Conservation (phyloP, 495 filamentous ascomycete species). For the Hypoxylon trugodes region DNA sequence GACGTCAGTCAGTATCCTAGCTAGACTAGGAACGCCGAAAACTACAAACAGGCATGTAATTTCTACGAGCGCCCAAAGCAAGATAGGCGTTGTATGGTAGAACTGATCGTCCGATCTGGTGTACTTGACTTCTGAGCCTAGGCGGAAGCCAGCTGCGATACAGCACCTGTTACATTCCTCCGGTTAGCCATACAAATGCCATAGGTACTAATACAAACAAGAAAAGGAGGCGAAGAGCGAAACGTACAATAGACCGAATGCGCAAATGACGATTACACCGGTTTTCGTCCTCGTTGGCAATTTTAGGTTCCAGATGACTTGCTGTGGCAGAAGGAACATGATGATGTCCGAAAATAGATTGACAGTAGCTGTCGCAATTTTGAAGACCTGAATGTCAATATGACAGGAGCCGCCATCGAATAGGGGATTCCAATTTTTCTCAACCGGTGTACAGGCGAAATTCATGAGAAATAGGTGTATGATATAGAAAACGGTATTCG, state of each 20-base stretch:
- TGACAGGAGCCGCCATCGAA: slow-evolving; percentile 25
- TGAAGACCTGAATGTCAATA: slow-evolving; percentile 37
- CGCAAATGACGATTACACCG: slow-evolving; percentile 47
- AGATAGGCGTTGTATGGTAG: slow-evolving; percentile 30
- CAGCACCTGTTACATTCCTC: slow-evolving; percentile 11
- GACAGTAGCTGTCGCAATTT: slow-evolving; percentile 36
- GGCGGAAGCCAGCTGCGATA: slow-evolving; percentile 41
- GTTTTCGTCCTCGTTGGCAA: slow-evolving; percentile 39
- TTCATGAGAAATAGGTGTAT: slow-evolving; percentile 53
- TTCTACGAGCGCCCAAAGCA: slow-evolving; percentile 44
- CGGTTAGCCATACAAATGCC: not conserved
- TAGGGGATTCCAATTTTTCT: slow-evolving; percentile 29
- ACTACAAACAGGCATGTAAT: slow-evolving; percentile 48
- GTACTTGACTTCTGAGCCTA: slow-evolving; percentile 41
- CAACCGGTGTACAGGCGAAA: slow-evolving; percentile 54
- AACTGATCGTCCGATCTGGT: slow-evolving; percentile 33
- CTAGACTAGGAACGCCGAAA: slow-evolving; percentile 37
- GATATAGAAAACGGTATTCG: slow-evolving; percentile 53
- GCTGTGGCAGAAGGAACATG: slow-evolving; percentile 48
- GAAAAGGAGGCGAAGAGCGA: slow-evolving; percentile 1
- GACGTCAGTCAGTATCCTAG: slow-evolving; percentile 36
- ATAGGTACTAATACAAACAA: slow-evolving; percentile 5
- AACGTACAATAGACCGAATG: slow-evolving; percentile 48
- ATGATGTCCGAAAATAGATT: slow-evolving; percentile 47
- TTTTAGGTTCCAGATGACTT: slow-evolving; percentile 46